Conservation (phyloP, 2,329 filamentous ascomycete species). For the Aspergillus neoniger region DNA sequence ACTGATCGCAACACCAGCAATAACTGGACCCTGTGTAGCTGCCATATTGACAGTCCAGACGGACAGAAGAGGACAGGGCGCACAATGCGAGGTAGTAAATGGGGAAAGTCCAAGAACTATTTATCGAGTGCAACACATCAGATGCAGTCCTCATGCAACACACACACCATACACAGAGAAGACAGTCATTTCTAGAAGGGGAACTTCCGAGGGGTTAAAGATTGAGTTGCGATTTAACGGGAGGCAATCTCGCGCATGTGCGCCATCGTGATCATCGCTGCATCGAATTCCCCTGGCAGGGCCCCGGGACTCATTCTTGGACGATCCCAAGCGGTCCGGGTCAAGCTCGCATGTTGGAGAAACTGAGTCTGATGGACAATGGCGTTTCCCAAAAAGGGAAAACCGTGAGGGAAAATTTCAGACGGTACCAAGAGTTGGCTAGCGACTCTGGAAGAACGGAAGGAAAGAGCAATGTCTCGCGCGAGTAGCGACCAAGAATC, state of each 20-base stretch:
- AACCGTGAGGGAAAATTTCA: neutral
- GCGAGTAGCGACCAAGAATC: neutral
- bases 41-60: constrained; percentile 16
- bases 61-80: constrained; percentile 5
- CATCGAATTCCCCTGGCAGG: neutral
- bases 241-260: neutral
- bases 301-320: no score
- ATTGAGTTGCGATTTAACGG: neutral
- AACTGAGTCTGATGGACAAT: neutral
- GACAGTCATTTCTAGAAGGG: no score
- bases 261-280: neutral
- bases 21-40: constrained; percentile 38
- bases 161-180: neutral
- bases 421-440: neutral
- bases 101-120: neutral
- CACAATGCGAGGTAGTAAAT: neutral
- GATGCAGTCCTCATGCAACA: neutral
- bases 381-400: neutral
- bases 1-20: constrained; percentile 37
- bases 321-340: neutral
- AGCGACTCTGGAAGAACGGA: neutral
- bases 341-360: neutral
- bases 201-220: neutral
- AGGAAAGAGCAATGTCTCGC: neutral
- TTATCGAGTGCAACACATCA: neutral